Conservation (phyloP, 2,329 filamentous ascomycete species). For the Fusarium caatingaense region DNA sequence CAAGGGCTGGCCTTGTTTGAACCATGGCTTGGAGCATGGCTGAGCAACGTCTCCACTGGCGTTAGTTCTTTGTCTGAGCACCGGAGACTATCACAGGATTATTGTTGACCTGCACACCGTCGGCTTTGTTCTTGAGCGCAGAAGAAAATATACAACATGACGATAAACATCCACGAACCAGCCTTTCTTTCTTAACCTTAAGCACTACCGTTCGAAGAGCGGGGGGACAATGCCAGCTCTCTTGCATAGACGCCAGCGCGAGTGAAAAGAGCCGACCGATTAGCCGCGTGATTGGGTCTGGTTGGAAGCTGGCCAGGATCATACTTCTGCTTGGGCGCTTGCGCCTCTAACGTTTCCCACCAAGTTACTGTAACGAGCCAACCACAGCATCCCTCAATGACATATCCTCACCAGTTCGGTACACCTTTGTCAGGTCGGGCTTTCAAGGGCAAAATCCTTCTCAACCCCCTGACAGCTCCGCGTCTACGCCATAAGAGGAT, state of each 20-base stretch:
- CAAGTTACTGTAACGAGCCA: slow-evolving; percentile 32
- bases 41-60: slow-evolving; percentile 33
- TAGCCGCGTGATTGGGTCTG: slow-evolving; percentile 48
- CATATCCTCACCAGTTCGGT: slow-evolving; percentile 27
- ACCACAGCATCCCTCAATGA: slow-evolving; percentile 32
- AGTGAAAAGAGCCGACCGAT: slow-evolving; percentile 47
- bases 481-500: slow-evolving; percentile 37
- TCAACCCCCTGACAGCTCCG: slow-evolving; percentile 23
- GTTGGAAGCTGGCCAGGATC: slow-evolving; percentile 28
- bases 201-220: slow-evolving; percentile 26
- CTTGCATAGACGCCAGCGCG: slow-evolving; percentile 48
- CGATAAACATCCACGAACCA: slow-evolving; percentile 12
- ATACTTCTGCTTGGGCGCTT: slow-evolving; percentile 39
- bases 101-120: neutral
- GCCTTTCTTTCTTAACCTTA: slow-evolving; percentile 26
- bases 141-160: neutral
- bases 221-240: slow-evolving; percentile 26
- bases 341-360: slow-evolving; percentile 46
- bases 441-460: slow-evolving; percentile 38
- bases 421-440: slow-evolving; percentile 24
- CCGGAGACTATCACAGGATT: neutral
- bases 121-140: slow-evolving; percentile 7
- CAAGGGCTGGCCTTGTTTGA: slow-evolving; percentile 18
- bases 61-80: slow-evolving; percentile 4
- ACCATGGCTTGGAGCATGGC: slow-evolving; percentile 36